Evolutionary conservation across 305 asterid genomes (phyloP), one percentile per base, ranked within the genome.

Genomic region (Solanum hybrid): DNA sequence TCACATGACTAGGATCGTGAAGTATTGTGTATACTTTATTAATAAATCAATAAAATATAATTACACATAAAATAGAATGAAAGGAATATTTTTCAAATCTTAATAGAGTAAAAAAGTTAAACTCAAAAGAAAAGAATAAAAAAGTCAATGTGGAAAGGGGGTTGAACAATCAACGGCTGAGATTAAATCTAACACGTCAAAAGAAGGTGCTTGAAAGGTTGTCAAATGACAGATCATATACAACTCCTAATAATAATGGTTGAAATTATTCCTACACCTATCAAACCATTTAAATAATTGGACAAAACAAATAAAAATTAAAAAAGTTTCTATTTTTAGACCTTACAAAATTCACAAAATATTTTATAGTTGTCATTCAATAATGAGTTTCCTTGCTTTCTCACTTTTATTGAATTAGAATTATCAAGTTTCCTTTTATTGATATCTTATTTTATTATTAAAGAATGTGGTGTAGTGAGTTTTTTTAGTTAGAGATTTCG

Each of bases 141-240:
- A 22, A 79, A 22, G 10, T 83, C 39, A 27, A 83, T 17, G 38
- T 37, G 38, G 29, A 84, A 29, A 27, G 24, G 20, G 1, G 0
- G 37, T 7, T 0, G 36, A 41, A 82, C 0, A 41, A 82, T 6
- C 4, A 7, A 82, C 31, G 88, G 41, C 76, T 51, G 76, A 29
- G 88, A 84, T 51, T 51, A 84, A 82, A 84, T 84, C 6, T 15
- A 84, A 51, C 76, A 84, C 76, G 88, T 84, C 88, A 84, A 84
- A 51, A 51, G 41, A 84, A 84, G 39, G 88, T 84, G 39, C 38
- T 84, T 51, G 75, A 3, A 84, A 31, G 88, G 76, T 45, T 84
- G 88, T 51, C 76, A 51, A 45, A 61, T 84, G 88, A 84, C 88
- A 84, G 88, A 37, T 45, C 41, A 84, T 31, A 31, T 26, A 84